These are phyloP conservation scores for Hibiscus mutabilis DNA, from an alignment of 345 rosid genomes.

Conservation along the genomic window DNA sequence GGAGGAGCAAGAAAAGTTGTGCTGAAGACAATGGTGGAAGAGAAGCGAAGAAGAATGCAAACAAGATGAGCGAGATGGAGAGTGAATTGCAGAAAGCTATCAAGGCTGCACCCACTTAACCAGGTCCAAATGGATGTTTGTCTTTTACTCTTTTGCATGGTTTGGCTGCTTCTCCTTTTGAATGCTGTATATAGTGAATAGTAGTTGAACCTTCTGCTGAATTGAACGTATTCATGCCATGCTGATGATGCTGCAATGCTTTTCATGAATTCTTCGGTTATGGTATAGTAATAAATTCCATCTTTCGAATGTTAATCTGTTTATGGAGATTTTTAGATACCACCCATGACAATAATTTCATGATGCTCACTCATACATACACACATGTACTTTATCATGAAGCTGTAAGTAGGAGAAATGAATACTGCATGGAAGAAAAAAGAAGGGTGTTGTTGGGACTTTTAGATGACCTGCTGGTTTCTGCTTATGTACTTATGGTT, in stretches of 20 bases:
- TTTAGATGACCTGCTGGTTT: neutral
- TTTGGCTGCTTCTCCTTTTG: neutral
- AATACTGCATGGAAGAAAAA: neutral
- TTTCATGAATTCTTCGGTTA: neutral
- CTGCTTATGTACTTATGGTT: neutral
- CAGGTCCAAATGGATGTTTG: conserved; percentile 15
- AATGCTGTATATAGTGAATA: conserved; percentile 6
- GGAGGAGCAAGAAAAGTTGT: conserved; percentile 29
- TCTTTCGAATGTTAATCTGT: neutral
- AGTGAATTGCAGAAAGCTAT: conserved; percentile 52
- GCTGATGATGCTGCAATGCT: neutral
- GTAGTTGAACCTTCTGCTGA: neutral
- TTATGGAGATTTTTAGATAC: neutral
- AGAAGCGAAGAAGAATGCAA: conserved; percentile 23
- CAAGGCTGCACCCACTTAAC: conserved; percentile 40
- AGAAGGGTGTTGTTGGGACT: neutral
- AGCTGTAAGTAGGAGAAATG: neutral
- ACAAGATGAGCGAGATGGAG: conserved; percentile 34
- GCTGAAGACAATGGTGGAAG: conserved; percentile 21
- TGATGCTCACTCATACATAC: neutral
- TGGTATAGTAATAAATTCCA: neutral
- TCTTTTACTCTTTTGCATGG: neutral
- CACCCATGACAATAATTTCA: neutral
- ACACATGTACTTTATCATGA: neutral
- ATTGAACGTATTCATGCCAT: neutral